phyloP scores from a whole-genome alignment of 345 rosid genomes.

The Eucalyptus sp. region DNA sequence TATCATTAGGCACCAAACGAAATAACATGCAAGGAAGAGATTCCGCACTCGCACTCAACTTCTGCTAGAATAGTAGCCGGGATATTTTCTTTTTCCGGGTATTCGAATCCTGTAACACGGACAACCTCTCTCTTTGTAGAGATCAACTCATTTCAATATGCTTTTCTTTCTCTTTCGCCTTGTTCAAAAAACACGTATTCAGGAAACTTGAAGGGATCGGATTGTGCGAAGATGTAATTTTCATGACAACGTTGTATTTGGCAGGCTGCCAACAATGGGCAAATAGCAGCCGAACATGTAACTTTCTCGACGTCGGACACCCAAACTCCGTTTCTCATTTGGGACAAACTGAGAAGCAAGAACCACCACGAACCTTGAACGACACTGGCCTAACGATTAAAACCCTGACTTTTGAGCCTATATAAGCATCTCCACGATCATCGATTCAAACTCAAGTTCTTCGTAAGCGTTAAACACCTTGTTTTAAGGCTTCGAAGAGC shows the following conservation, averaged over 20 bases:
- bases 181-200: neutral
- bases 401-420: neutral
- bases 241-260: neutral
- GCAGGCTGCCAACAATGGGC: neutral
- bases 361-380: neutral
- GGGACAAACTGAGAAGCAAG: neutral
- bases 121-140: neutral
- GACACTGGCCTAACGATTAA: neutral
- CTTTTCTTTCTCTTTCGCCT: neutral
- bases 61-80: neutral
- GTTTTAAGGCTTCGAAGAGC: neutral
- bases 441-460: neutral
- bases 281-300: neutral
- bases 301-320: neutral
- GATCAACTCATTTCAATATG: neutral
- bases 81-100: neutral
- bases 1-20: neutral
- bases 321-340: neutral
- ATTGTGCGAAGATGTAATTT: neutral
- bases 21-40: neutral
- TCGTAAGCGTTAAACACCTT: neutral
- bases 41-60: neutral
- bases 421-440: neutral
- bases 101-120: neutral
- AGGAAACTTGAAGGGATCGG: neutral